Percentiles rank a stretch among this genome's conserved stretches.
Evolutionary conservation across 768 basidiomycete species (phyloP).

Genomic region (Thelephora aurantiotincta): DNA sequence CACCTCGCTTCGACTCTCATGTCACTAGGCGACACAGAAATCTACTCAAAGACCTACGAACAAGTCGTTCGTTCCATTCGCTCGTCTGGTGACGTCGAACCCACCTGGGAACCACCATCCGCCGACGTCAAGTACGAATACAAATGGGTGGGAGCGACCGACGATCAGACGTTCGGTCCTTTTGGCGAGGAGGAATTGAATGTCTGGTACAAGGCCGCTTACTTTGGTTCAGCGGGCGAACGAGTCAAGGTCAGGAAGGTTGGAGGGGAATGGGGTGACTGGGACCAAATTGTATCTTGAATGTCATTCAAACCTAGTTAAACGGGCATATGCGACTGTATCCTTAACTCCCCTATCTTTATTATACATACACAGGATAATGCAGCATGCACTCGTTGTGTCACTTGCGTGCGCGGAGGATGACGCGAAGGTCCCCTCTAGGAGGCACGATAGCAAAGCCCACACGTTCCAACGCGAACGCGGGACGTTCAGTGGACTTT

Average conservation of each 20-base stretch:
- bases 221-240: constrained; percentile 68
- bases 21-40: constrained; percentile 73
- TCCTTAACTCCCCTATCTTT: no score
- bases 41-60: constrained; percentile 79
- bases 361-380: no score
- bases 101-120: constrained; percentile 62
- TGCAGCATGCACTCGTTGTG: no score
- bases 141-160: constrained; percentile 49
- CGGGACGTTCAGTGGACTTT: neutral
- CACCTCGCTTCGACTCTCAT: constrained; percentile 81
- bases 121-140: constrained; percentile 72
- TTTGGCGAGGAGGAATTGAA: constrained; percentile 71
- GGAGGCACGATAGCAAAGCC: neutral
- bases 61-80: constrained; percentile 69
- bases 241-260: constrained; percentile 59
- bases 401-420: no score
- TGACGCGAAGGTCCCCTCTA: neutral
- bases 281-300: constrained; percentile 51
- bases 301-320: no score
- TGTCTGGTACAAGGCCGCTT: constrained; percentile 66
- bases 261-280: constrained; percentile 61
- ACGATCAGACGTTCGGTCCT: constrained; percentile 56
- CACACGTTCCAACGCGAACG: neutral
- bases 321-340: no score
- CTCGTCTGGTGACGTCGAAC: constrained; percentile 51